Base-by-base conservation (phyloP, 2,329 filamentous ascomycete genomes). In the Chaetomium strumarium region DNA sequence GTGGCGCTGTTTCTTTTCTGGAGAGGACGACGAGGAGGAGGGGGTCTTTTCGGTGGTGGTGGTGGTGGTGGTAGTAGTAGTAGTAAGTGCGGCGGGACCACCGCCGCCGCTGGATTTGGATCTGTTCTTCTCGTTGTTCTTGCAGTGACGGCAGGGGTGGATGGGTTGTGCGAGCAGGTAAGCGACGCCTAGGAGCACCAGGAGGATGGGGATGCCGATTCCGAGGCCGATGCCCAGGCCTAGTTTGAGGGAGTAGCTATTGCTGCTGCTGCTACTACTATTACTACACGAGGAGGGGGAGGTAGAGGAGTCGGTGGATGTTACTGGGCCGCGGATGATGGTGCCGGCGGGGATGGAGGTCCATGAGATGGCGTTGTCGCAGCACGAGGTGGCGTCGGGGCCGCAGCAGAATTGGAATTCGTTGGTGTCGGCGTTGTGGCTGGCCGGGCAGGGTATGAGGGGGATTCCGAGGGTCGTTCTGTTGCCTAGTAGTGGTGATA, bases 191-290 rank as follows among this genome's bases (percentile, higher is more conserved):
- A 41, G 10, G 17, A 60, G 55, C 16, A 53, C 47, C 13, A 58
- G 51, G n/a, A 60, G 47, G 51, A 60, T 53, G 37, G 58, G 58
- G 17, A 60, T 9, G 41, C 58, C 58, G 24, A 60, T 46, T 19
- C 58, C 58, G 9, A 60, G 49, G 24, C 58, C 58, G 46, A 60
- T 56, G 39, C 58, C 58, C 2, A 58, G 53, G 19, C 51, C 58
- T 14, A 60, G 45, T 41, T 39, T 47, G 19, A 56, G 54, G 40
- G 50, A 43, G 50, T 36, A 43, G 38, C n/a, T 24, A 33, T 20
- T 29, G 37, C 30, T 33, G 36, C 11, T 29, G 33, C 17, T 1
- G 8, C 4, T 24, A 24, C 24, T 24, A 4, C 7, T 7, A 24
- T 19, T 11, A 9, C n/a, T n/a, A n/a, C n/a, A n/a, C n/a, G 39